Evolutionary conservation across 192 early-diverging fungal genomes (phyloP).

Genomic region (Glomus cerebriforme): DNA sequence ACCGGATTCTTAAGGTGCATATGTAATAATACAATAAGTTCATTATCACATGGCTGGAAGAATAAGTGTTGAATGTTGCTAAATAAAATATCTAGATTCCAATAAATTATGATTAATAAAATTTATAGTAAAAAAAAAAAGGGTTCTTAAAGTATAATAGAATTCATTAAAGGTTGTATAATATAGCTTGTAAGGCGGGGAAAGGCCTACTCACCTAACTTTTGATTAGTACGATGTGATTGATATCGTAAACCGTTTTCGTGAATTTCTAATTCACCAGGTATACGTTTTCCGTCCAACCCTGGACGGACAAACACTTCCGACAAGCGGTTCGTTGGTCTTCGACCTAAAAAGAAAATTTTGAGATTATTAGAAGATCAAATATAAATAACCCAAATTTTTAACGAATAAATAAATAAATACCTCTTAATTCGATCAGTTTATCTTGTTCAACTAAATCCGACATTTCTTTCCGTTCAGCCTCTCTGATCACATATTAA

Average conservation of each 20-base stretch:
- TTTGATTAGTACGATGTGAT: slow-evolving; percentile 72
- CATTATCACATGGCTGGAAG: slow-evolving; percentile 98
- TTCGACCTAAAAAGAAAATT: slow-evolving; percentile 15
- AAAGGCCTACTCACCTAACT: slow-evolving; percentile 68
- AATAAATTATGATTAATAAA: slow-evolving; percentile 4
- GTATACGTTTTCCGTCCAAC: slow-evolving; percentile 85
- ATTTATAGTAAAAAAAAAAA: background rate
- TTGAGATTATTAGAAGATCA: background rate
- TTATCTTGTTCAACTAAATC: slow-evolving; percentile 95
- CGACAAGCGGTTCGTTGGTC: slow-evolving; percentile 73
- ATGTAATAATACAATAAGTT: slow-evolving; percentile 94
- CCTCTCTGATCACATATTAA: slow-evolving; percentile 60
- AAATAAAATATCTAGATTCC: slow-evolving; percentile 82
- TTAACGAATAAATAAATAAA: slow-evolving; percentile 4
- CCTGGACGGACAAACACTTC: slow-evolving; percentile 94
- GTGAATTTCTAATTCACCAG: slow-evolving; percentile 97
- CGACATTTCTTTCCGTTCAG: slow-evolving; percentile 93
- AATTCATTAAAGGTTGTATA: no score
- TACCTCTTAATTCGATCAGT: slow-evolving; percentile 75
- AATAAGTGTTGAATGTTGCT: slow-evolving; percentile 97
- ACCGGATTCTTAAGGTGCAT: slow-evolving; percentile 95
- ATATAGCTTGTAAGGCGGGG: no score
- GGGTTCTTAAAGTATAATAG: no score
- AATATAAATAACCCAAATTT: background rate
- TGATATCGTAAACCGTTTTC: slow-evolving; percentile 93